phyloP scores from a whole-genome alignment of 129 eudicot genomes.

The Flaveria linearis region DNA sequence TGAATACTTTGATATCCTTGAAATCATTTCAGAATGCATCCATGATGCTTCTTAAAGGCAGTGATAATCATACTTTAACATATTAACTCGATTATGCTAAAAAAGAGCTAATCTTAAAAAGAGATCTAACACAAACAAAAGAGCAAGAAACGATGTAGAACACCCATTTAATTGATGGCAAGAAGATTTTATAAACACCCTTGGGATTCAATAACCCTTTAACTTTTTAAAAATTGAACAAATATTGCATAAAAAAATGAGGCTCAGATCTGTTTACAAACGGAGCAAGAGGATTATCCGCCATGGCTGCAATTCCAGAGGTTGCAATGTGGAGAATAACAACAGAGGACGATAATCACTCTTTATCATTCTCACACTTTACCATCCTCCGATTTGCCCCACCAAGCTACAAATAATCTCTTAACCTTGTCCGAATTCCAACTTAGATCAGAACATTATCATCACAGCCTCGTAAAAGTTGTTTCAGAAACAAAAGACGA shows the following conservation, averaged over 20 bases:
- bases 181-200: no score
- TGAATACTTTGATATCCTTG: no score
- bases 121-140: no score
- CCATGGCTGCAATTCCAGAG: slow-evolving; percentile 49
- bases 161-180: no score
- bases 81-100: no score
- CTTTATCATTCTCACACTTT: not conserved
- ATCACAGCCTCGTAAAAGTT: slow-evolving; percentile 37
- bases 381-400: slow-evolving; percentile 35
- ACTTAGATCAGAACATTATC: slow-evolving; percentile 17
- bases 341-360: not conserved
- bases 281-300: slow-evolving; percentile 27
- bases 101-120: no score
- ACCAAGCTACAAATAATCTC: slow-evolving; percentile 50
- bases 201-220: not conserved
- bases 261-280: slow-evolving; percentile 49
- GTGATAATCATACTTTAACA: no score
- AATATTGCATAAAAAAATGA: not conserved
- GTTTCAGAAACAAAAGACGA: not conserved
- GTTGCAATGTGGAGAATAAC: slow-evolving; percentile 30
- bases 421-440: slow-evolving; percentile 5
- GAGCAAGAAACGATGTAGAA: no score
- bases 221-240: not conserved
- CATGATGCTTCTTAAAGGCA: no score
- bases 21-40: no score